These are phyloP conservation scores for Fallopia convolvulus DNA, from an alignment of 148 eudicot species.

Conservation along the genomic window DNA sequence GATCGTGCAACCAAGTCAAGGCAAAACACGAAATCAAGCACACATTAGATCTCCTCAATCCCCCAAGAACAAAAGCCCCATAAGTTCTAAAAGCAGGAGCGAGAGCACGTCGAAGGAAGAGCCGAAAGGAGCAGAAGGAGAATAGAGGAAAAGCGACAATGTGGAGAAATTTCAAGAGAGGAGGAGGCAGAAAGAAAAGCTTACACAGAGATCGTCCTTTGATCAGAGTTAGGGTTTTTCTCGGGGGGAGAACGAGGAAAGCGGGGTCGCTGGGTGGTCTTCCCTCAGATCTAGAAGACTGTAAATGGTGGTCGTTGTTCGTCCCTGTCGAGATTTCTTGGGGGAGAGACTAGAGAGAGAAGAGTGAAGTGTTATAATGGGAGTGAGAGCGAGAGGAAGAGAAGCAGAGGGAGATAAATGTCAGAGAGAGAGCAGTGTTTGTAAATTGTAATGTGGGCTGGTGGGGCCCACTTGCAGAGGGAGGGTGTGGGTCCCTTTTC, in stretches of 20 bases:
- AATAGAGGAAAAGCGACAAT: background rate
- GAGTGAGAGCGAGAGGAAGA: background rate
- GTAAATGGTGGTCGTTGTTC: constrained; percentile 2
- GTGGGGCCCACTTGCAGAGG: background rate
- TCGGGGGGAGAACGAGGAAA: background rate
- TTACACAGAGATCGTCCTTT: background rate
- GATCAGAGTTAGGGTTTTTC: background rate
- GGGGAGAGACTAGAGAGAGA: background rate
- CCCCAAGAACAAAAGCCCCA: background rate
- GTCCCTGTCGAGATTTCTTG: constrained; percentile 1
- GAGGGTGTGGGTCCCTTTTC: background rate
- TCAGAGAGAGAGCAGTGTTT: constrained; percentile 6
- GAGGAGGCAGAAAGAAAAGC: background rate
- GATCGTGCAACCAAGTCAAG: background rate
- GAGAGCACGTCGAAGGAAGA: no score
- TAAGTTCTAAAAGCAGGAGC: background rate
- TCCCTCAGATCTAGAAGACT: constrained; percentile 9
- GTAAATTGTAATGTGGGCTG: background rate
- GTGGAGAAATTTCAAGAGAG: background rate
- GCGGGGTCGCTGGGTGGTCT: background rate
- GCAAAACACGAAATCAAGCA: background rate
- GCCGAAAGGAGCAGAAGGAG: background rate
- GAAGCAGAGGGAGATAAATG: background rate
- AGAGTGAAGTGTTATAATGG: background rate
- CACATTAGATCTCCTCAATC: background rate